Conservation (phyloP, 352 stramenopile species). For the Pythium vanterpoolii region DNA sequence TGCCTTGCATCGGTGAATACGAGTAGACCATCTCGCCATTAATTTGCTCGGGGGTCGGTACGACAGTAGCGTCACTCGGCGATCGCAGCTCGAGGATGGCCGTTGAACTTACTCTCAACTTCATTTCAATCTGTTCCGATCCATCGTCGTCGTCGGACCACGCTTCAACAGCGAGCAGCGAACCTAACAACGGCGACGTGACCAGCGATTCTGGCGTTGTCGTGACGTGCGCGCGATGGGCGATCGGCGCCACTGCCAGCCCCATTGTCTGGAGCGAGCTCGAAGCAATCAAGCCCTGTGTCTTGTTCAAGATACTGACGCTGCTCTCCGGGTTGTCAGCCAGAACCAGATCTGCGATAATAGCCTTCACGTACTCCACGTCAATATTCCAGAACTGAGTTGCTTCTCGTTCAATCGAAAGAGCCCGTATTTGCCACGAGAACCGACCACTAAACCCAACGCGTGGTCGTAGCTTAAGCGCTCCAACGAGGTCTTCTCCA, state of each 20-base stretch:
- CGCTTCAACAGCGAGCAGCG: constrained; percentile 20
- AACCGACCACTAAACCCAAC: constrained; percentile 20
- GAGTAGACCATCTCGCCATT: constrained; percentile 3
- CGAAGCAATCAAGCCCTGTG: background rate
- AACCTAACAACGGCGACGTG: constrained; percentile 22
- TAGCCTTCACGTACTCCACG: background rate
- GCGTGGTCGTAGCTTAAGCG: background rate
- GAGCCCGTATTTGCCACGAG: constrained; percentile 4
- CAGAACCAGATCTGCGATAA: background rate
- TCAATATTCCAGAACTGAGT: background rate
- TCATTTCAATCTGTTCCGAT: constrained; percentile 8
- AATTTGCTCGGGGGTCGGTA: background rate
- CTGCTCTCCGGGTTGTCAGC: background rate
- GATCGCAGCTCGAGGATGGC: constrained; percentile 13
- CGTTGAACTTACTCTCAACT: background rate
- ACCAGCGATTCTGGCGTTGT: constrained; percentile 25
- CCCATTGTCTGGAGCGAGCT: background rate
- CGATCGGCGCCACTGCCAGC: constrained; percentile 16
- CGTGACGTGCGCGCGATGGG: constrained; percentile 19
- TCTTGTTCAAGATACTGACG: background rate
- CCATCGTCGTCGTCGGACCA: constrained; percentile 26
- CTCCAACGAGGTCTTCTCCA: constrained; percentile 7
- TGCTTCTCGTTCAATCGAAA: constrained; percentile 11
- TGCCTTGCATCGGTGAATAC: background rate
- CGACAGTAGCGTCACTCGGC: background rate